Evolutionary conservation across 2,329 filamentous ascomycete genomes (phyloP).

Genomic region (Arthrobotrys pseudoclavata): DNA sequence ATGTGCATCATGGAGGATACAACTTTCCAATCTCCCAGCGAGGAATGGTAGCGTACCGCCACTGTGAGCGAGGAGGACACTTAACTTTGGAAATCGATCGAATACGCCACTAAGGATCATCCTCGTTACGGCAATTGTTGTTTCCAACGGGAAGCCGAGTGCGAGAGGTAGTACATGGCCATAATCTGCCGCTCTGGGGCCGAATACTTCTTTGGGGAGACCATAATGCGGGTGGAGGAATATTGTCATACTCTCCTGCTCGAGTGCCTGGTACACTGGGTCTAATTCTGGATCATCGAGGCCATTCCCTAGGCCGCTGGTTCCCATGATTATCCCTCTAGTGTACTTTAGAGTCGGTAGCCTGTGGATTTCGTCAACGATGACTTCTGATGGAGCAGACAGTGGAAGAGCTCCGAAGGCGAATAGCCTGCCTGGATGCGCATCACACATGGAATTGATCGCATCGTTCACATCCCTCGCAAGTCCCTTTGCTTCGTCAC

Average conservation of each 20-base stretch:
- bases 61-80: slow-evolving; percentile 86
- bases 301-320: slow-evolving; percentile 81
- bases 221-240: slow-evolving; percentile 96
- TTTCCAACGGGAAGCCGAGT: slow-evolving; percentile 84
- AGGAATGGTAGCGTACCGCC: slow-evolving; percentile 91
- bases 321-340: slow-evolving; percentile 89
- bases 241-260: slow-evolving; percentile 75
- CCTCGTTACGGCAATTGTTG: slow-evolving; percentile 86
- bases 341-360: slow-evolving; percentile 76
- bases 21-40: slow-evolving; percentile 88
- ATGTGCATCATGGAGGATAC: slow-evolving; percentile 84
- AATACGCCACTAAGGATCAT: slow-evolving; percentile 92
- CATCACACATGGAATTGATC: slow-evolving; percentile 78
- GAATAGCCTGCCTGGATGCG: slow-evolving; percentile 78
- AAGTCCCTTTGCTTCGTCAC: slow-evolving; percentile 74
- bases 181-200: slow-evolving; percentile 78
- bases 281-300: slow-evolving; percentile 82
- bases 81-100: slow-evolving; percentile 77
- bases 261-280: slow-evolving; percentile 78
- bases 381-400: slow-evolving; percentile 74
- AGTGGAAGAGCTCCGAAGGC: slow-evolving; percentile 87
- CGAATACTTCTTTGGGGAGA: slow-evolving; percentile 83
- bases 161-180: slow-evolving; percentile 89
- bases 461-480: slow-evolving; percentile 81
- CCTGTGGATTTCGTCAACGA: slow-evolving; percentile 76